Evolutionary conservation across 495 filamentous ascomycete genomes (phyloP).

Genomic region (Neurospora pannonica): DNA sequence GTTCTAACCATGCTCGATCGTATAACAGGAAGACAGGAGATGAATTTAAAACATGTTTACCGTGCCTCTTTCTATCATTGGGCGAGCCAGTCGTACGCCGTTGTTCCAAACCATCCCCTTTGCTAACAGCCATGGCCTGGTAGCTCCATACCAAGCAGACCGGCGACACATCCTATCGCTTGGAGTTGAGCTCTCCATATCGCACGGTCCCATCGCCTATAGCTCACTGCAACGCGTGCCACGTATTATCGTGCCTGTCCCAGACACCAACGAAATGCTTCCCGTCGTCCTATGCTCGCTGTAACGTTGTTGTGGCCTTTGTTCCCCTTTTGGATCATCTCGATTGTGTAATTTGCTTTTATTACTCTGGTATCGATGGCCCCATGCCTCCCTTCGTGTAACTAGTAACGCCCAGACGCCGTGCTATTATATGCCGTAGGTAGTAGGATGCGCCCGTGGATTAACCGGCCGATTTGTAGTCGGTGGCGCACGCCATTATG

Average conservation of each 20-base stretch:
- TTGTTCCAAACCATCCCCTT: background rate
- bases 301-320: background rate
- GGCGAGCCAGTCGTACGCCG: background rate
- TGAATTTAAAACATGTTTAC: background rate
- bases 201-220: background rate
- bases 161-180: background rate
- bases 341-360: background rate
- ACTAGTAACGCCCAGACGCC: constrained; percentile 8
- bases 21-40: background rate
- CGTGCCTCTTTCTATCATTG: background rate
- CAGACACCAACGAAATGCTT: background rate
- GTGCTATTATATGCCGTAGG: constrained; percentile 7
- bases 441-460: background rate
- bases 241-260: background rate
- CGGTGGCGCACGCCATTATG: background rate
- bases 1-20: background rate
- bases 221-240: background rate
- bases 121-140: background rate
- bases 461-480: background rate
- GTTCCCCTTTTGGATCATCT: background rate
- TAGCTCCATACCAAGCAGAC: background rate
- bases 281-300: background rate
- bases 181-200: background rate
- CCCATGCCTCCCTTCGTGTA: background rate
- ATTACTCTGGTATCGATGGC: background rate